Evolutionary conservation across 2,329 filamentous ascomycete genomes (phyloP), one percentile per base, ranked within the genome.

Genomic region (Fusarium humuli): DNA sequence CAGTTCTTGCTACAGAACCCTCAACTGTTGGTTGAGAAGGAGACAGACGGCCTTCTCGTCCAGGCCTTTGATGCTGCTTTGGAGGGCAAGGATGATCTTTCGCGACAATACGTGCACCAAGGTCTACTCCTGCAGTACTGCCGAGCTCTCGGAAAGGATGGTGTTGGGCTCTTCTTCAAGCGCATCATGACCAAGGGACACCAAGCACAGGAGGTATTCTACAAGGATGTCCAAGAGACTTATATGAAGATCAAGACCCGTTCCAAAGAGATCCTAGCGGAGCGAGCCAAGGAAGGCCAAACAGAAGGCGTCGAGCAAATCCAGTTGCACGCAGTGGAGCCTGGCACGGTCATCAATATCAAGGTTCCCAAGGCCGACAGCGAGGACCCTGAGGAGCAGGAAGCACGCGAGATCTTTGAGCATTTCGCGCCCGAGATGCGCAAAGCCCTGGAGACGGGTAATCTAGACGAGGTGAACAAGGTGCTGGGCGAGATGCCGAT

Each of bases 291-390:
- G 68, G 85, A 87, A 57, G 82, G 78, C 5, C 83, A 79, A 42
- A 81, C 83, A 63, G 92, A 91, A 41, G 93, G 91, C 22, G 92
- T 97, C 12, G 96, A 99, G 83, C 95, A 98, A 81, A 99, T 99
- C 73, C 97, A 99, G 81, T 87, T 99, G 48, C 96, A 99, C 78
- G 95, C 96, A 16, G 94, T 99, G 13, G 94, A 98, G 79, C 95
- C 95, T 0, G 92, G 92, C 49, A 98, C 95, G 5, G 91, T 92
- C 66, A 98, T 99, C 79, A 92, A 93, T 78, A 98, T 98, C 80
- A 88, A 83, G 57, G 91, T 97, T 41, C 95, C 96, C 14, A 85
- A 91, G 1, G 84, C 85, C 41, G 85, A 88, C 25, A 92, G 90
- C 73, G 85, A 89, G 25, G 90, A 94, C 55, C 86, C 88, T 2